Evolutionary conservation across 495 filamentous ascomycete species (phyloP), one percentile per base, ranked within the genome.

Genomic region (Neurospora sublineolata): DNA sequence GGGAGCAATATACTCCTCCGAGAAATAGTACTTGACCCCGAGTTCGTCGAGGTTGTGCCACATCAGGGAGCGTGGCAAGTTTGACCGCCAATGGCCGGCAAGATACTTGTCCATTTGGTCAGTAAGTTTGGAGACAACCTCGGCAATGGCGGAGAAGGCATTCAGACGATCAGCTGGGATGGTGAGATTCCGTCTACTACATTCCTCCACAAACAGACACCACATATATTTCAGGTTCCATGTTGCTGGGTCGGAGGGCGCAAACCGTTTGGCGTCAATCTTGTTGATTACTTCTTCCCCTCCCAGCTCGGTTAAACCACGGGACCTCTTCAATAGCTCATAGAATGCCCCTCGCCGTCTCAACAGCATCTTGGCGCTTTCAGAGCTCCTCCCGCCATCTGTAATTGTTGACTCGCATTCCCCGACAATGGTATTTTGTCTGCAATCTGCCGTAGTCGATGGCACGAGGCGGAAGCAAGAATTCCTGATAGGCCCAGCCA

Each of bases 61-160:
- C 46, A 58, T 58, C 4, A 58, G 20, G 46, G 46, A 58, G 0
- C 0, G 0, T 27, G 46, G 46, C 0, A 58, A 27, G 46, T 1
- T 0, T 27, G 46, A 58, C 20, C 46, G 20, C 46, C 46, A 58
- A 58, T 58, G 46, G 46, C 46, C 46, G 20, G 46, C 46, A 58
- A 58, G 46, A 27, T 58, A 58, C 10, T 27, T 20, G 46, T 58
- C 46, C 46, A 0, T 58, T 0, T 58, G 20, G 20, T 58, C 20
- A 27, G 52, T 6, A 33, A 77, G 70, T 9, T 70, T 23, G 38
- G 37, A 16, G 46, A 20, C 1, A 20, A 76, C 4, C n/a, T 79
- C 70, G 38, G 46, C 3, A 1, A 10, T 3, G 27, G 73, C 70
- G 67, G 77, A 79, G 1, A 58, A 0, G 20, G 46, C 10, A 14